A percentile compares a stretch with the other conserved stretches of the same genome.
These are phyloP conservation scores for Wickerhamomyces sydowiorum DNA, from an alignment of 805 yeast genomes.

Conservation along the genomic window DNA sequence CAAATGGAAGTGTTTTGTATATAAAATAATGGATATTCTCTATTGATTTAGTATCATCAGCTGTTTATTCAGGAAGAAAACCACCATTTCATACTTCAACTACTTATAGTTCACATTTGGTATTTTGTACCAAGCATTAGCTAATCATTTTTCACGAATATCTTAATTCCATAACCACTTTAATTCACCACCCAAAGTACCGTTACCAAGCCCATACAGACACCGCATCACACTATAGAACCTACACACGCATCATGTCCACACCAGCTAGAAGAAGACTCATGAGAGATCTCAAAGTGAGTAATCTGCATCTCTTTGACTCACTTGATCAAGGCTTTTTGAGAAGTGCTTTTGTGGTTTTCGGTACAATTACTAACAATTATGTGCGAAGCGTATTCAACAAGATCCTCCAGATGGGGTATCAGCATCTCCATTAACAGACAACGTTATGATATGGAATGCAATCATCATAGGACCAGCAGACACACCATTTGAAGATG, in stretches of 20 bases:
- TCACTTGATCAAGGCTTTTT: not conserved
- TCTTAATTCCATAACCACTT: too few relatives aligned
- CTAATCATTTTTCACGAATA: too few relatives aligned
- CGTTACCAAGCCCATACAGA: too few relatives aligned
- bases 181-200: too few relatives aligned
- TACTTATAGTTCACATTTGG: too few relatives aligned
- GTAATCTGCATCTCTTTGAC: constrained; percentile 22
- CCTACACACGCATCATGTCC: constrained; percentile 53
- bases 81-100: too few relatives aligned
- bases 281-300: constrained; percentile 93
- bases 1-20: too few relatives aligned
- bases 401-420: constrained; percentile 98
- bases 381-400: constrained; percentile 68
- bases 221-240: too few relatives aligned
- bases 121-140: too few relatives aligned
- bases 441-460: constrained; percentile 96
- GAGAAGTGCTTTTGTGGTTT: constrained; percentile 4
- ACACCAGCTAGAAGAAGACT: constrained; percentile 98
- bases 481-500: constrained; percentile 97
- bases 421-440: constrained; percentile 94
- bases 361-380: constrained; percentile 14
- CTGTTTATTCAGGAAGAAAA: too few relatives aligned
- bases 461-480: constrained; percentile 97
- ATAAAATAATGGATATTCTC: too few relatives aligned
- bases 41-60: too few relatives aligned